Conservation (phyloP, 768 basidiomycete genomes). For the Suillus variegatus region DNA sequence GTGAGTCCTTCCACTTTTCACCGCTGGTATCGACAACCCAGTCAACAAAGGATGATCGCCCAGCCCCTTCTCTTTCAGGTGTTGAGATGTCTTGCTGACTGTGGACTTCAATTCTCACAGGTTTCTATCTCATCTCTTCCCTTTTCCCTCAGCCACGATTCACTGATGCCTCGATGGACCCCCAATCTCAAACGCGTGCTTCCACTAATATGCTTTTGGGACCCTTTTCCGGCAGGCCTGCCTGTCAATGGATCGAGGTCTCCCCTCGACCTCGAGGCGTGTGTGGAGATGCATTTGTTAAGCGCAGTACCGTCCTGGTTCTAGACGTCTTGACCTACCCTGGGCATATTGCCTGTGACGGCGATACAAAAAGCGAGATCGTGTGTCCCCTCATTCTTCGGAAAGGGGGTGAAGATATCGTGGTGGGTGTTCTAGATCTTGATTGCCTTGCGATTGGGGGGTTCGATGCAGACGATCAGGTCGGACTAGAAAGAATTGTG, state of each 20-base stretch:
- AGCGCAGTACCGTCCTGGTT: constrained; percentile 62
- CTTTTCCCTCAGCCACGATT: constrained; percentile 56
- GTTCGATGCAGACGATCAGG: constrained; percentile 76
- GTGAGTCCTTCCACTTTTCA: constrained; percentile 46
- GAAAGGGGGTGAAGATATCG: constrained; percentile 29
- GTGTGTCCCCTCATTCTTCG: constrained; percentile 71
- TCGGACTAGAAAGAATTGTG: constrained; percentile 76
- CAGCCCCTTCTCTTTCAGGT: not conserved
- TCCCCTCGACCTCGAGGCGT: constrained; percentile 66
- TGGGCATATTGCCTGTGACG: constrained; percentile 95
- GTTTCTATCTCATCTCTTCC: constrained; percentile 78
- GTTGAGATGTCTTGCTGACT: constrained; percentile 20
- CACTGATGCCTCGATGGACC: constrained; percentile 10
- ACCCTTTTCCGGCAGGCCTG: constrained; percentile 90
- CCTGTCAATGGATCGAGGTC: constrained; percentile 80
- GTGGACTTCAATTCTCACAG: constrained; percentile 39
- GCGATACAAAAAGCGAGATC: constrained; percentile 86
- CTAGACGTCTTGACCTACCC: constrained; percentile 78
- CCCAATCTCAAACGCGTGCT: constrained; percentile 3
- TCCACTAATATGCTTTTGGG: constrained; percentile 56
- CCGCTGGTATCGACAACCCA: constrained; percentile 1
- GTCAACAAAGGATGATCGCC: not conserved
- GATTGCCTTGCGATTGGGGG: constrained; percentile 75
- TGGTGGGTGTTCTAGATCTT: constrained; percentile 75
- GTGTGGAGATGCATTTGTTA: constrained; percentile 77